Evolutionary conservation across 768 basidiomycete genomes (phyloP).

Genomic region (Boletus patriciae): DNA sequence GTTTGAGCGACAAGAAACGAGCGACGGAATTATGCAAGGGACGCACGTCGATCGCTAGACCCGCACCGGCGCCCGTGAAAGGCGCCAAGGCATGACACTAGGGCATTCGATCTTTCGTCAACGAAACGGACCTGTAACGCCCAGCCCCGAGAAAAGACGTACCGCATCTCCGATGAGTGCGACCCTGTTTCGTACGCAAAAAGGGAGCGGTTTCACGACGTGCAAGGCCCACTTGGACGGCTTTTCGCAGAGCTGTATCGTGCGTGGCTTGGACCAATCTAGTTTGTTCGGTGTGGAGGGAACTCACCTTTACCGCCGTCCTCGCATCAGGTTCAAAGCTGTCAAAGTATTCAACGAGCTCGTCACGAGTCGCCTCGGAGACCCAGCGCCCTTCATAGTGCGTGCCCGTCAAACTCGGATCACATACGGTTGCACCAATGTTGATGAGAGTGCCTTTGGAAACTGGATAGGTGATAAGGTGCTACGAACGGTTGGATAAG

Average conservation of each 20-base stretch:
- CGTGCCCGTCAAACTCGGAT: conserved; percentile 32
- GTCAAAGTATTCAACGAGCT: conserved; percentile 31
- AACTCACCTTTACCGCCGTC: conserved; percentile 29
- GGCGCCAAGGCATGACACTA: conserved; percentile 21
- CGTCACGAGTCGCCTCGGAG: conserved; percentile 30
- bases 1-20: neutral
- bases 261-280: neutral
- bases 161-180: too few relatives aligned
- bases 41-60: conserved; percentile 20
- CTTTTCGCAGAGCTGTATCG: too few relatives aligned
- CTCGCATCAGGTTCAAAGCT: conserved; percentile 40
- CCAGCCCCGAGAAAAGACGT: too few relatives aligned
- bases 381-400: conserved; percentile 35
- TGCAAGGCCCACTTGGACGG: too few relatives aligned
- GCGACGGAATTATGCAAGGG: neutral
- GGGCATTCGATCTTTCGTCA: neutral
- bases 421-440: conserved; percentile 32
- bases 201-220: too few relatives aligned
- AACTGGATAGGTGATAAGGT: conserved; percentile 42
- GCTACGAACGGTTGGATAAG: conserved; percentile 27
- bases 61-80: too few relatives aligned
- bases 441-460: conserved; percentile 39
- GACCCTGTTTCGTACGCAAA: too few relatives aligned
- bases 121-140: too few relatives aligned
- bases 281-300: neutral